Conservation (phyloP, 768 basidiomycete genomes). For the Panellus pusillus region DNA sequence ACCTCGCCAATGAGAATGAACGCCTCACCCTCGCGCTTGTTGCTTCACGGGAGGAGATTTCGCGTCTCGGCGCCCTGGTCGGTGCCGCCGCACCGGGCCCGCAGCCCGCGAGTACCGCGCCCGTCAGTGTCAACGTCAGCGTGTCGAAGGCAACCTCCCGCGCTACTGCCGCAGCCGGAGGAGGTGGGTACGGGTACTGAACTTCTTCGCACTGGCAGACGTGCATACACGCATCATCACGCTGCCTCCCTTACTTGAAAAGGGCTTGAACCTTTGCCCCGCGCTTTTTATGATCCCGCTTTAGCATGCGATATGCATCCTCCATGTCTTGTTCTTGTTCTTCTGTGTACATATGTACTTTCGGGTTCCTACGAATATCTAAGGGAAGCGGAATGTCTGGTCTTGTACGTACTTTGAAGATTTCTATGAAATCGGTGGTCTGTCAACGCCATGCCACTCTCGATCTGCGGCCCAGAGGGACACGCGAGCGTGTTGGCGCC, state of each 20-base stretch:
- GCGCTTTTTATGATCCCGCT: too few relatives aligned
- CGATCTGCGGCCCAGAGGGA: slow-evolving; percentile 47
- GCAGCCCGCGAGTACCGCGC: slow-evolving; percentile 12
- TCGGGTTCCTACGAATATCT: too few relatives aligned
- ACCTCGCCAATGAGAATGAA: slow-evolving; percentile 91
- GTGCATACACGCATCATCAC: too few relatives aligned
- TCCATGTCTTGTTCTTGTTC: too few relatives aligned
- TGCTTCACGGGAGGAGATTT: slow-evolving; percentile 88
- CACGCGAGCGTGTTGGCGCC: slow-evolving; percentile 47
- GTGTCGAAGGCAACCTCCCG: slow-evolving; percentile 11
- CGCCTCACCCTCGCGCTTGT: slow-evolving; percentile 85
- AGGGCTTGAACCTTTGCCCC: too few relatives aligned
- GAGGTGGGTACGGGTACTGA: slow-evolving; percentile 8
- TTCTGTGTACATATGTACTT: too few relatives aligned
- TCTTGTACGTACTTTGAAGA: slow-evolving; percentile 22
- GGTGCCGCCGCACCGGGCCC: slow-evolving; percentile 60
- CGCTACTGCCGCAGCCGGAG: neutral
- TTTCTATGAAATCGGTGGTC: slow-evolving; percentile 28
- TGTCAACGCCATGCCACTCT: slow-evolving; percentile 36
- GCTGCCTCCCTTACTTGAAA: too few relatives aligned
- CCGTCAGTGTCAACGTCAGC: slow-evolving; percentile 18
- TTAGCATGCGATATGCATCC: too few relatives aligned
- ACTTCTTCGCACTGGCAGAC: too few relatives aligned
- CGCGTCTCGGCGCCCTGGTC: slow-evolving; percentile 73
- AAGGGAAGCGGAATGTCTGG: neutral